Base-by-base conservation (phyloP, 192 early-diverging fungal genomes). In the Coemansia sp. region DNA sequence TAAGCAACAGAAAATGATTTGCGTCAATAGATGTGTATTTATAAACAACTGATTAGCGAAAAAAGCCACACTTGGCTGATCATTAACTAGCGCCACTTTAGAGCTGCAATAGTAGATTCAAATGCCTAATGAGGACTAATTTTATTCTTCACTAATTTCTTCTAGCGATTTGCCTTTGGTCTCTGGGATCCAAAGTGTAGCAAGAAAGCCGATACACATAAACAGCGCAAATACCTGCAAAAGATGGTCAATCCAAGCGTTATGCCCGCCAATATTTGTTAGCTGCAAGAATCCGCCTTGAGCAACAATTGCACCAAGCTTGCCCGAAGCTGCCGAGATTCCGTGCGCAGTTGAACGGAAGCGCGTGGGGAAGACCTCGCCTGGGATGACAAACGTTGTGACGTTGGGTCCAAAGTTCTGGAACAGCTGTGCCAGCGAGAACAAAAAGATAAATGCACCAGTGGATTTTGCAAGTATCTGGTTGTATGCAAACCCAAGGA, bases 351-450 rank as follows among this genome's bases (percentile, higher is more conserved):
- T 92, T 1, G 90, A 88, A 21, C 90, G 76, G 76, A 90, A 91
- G 5, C 89, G 83, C 7, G 92, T 93, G 4, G 92, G 92, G 79
- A 90, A 93, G 8, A 85, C 84, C 67, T 93, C 92, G 59, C 86
- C 88, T 38, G 92, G 92, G 50, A 92, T 86, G 38, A 93, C 86
- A 58, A 93, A 93, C 0, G 92, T 93, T 4, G 95, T 98, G n/a
- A 86, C 66, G 78, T 98, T 98, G 56, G 96, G 96, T 6, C 96
- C 96, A 84, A 93, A 96, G 85, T 98, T 94, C 82, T 92, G 92
- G 84, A 96, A 93, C 63, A 93, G 74, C 61, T 89, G 86, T 2
- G 87, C 86, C 11, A 84, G 50, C 1, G 85, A 81, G 62, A 85
- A 91, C 31, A 91, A 61, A 5, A 89, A 74, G 28, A 89, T 83